Base-by-base conservation (phyloP, 2,329 filamentous ascomycete species). In the Diplocarpon mali region DNA sequence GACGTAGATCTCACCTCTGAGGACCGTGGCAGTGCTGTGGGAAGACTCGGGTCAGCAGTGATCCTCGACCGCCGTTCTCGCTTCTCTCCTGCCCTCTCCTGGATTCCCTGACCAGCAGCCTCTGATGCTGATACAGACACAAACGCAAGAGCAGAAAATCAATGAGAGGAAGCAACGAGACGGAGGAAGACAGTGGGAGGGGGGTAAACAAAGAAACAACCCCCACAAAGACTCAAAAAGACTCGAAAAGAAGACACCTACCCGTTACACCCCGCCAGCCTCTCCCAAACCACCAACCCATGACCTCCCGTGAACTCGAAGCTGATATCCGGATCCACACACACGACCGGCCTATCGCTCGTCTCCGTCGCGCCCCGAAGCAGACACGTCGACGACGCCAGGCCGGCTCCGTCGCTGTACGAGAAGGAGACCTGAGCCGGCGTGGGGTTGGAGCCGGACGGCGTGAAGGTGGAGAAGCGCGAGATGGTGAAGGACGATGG, bases 391-490 rank as follows among this genome's bases (percentile, higher is more conserved):
- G 34, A 28, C 8, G 11, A 2, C 27, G 37, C 7, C 35, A 35
- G 1, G 20, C 34, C 20, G 14, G 27, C 12, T 40, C 46, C 38
- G 24, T 51, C 43, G 20, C 14, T n/a, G 36, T 49, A 48, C 2
- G 11, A 40, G 44, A 56, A 54, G 38, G 12, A 32, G 40, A 53
- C 27, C 9, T 27, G 17, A 8, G 49, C 34, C 8, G 45, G 46
- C 13, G 36, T 34, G 2, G 39, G 24, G 17, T 54, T 56, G 4
- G 28, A 37, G 11, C 13, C 35, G 7, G 52, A 40, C 3, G 54
- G 54, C 1, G 43, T 44, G 40, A 54, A 56, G 17, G 48, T 49
- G 4, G 36, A 40, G 48, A 56, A 54, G 14, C 45, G 38, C 24
- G 41, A 35, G 36, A 54, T 48, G 35, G 47, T 51, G 45, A 54